Evolutionary conservation across 768 basidiomycete species (phyloP), one percentile per base, ranked within the genome.

Genomic region (Suillus discolor): DNA sequence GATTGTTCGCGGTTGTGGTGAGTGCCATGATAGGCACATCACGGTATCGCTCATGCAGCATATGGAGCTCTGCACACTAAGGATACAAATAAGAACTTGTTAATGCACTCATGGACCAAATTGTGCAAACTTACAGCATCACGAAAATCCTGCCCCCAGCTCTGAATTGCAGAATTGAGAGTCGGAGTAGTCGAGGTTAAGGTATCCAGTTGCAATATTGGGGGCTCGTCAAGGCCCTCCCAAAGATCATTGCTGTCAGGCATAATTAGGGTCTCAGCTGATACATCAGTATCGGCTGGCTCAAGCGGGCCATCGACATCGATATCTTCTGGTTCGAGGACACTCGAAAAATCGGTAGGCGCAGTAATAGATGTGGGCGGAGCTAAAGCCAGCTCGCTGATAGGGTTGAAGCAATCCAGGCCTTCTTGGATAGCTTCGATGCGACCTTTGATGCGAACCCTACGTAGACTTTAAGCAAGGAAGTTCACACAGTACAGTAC

Each of bases 91-190:
- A 47, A 59, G 49, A 38, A 55, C 51, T 51, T 31, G 25, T 18
- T 6, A 39, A 41, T 8, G 25, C 23, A 18, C 47, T n/a, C 25
- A n/a, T 20, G 16, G 42, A 39, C 42, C 64, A 64, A 7, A 36
- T 59, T 31, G 41, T 62, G 36, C 41, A 28, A 5, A 75, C 89
- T 70, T 77, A 93, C 92, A 31, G 91, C 86, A n/a, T 87, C 86
- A 59, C 97, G 87, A 72, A 97, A 96, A 73, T 96, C 91, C 72
- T 96, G 89, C 7, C 97, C 97, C 97, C 97, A 99, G 25, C 89
- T 89, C 16, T 89, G 90, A 51, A 99, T 92, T 15, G 63, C 66
- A 18, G 71, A 62, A 15, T 69, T 45, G 4, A 64, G 28, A n/a
- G 69, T 55, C 31, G 67, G 34, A 9, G 63, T 66, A 71, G 9